Evolutionary conservation across 2,329 filamentous ascomycete species (phyloP), one percentile per base, ranked within the genome.

Genomic region (Myriosclerotinia curreyana): DNA sequence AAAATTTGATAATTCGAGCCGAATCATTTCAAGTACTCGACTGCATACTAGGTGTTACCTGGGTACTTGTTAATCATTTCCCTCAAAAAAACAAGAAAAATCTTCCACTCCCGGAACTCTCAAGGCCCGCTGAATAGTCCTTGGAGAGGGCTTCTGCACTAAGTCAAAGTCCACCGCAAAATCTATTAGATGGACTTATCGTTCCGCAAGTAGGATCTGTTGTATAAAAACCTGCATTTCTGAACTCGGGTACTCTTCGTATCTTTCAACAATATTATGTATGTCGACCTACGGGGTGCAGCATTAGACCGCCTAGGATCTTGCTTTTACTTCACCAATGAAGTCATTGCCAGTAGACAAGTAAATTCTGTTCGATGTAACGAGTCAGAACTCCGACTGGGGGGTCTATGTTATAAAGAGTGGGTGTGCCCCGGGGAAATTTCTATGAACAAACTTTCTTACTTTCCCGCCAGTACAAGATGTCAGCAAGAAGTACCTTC

Each of bases 401-500:
- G 40, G 14, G 40, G 14, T n/a, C 14, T 46, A 38, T 2, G 8
- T 20, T 42, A 62, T 55, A 62, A 62, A 40, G 7, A 15, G 31
- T 20, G 31, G n/a, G 12, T 15, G 15, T 15, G 46, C 51, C 22
- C 50, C 4, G 25, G 20, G 15, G 31, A 28, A 56, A 12, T 20
- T n/a, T 46, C 22, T 54, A 25, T 14, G 7, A 17, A 7, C 17
- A 34, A n/a, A 28, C 22, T 15, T 53, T 62, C 36, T 49, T 20
- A 17, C 15, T 25, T 25, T 25, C 38, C n/a, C 9, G 5, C 44
- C 31, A 56, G 31, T 34, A 25, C 20, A 64, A 49, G 44, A 53
- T 60, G 53, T 64, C 62, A 28, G 17, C 25, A 22, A 60, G 50
- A 64, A 52, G 28, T 50, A 34, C 36, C 22, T 52, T 64, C 34